Evolutionary conservation across 2,329 filamentous ascomycete species (phyloP), one percentile per base, ranked within the genome.

Genomic region (Oidium heveae): DNA sequence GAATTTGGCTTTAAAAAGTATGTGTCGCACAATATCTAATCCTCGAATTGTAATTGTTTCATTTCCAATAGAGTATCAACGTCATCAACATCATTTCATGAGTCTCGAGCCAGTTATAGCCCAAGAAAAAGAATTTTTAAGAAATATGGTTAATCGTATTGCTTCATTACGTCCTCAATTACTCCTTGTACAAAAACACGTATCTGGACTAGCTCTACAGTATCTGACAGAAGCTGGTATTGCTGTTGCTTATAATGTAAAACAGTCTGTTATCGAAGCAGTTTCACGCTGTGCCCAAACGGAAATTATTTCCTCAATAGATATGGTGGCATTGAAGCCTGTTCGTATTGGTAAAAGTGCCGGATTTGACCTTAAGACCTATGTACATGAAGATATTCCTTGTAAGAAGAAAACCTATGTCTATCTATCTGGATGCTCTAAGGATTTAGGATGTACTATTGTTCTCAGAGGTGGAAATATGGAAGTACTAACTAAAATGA

Each of bases 51-150:
- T 94, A 52, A 86, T 98, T 59, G 82, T 98, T 56, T 89, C 87
- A 0, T 98, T 98, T 63, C 81, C 91, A 0, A 86, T 98, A 56
- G 91, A 98, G 65, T 98, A 98, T 66, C 86, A 93, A 56, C 79
- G 91, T 41, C 87, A 95, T 61, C 82, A 89, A 63, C 72, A 86
- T 58, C 88, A 96, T 65, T 96, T 98, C 66, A 95, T 98, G 88
- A 98, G 91, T 62, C 70, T 98, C 52, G 87, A 96, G 62, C 89
- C 89, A 41, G 87, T 98, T 55, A 94, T 98, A 61, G 84, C 89
- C 55, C 91, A 98, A 66, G 93, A 98, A 68, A 83, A 85, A 60
- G 91, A 98, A 64, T 98, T 91, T 60, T 71, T 98, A 28, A 78
- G 83, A 60, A 91, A 94, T 63, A 77, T 98, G 55, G 87, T 98